A percentile compares a stretch with the other conserved stretches of the same genome.
These are phyloP conservation scores for Diddensiella transvaalensis DNA, from an alignment of 805 yeast genomes.

Conservation along the genomic window DNA sequence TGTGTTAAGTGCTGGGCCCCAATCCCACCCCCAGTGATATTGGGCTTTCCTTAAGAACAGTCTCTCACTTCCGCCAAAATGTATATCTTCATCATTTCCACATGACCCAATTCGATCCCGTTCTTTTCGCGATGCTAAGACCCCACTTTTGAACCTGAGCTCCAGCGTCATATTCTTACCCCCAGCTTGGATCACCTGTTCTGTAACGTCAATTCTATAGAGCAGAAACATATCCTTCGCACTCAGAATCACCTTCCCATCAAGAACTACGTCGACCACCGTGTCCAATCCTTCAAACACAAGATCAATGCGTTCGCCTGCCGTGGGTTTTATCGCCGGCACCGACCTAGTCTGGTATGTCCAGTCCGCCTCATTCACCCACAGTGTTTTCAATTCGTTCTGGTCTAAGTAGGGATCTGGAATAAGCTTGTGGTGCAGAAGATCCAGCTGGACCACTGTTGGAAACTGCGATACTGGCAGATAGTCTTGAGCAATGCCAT, in stretches of 20 bases:
- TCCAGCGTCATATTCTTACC: constrained; percentile 8
- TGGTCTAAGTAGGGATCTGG: constrained; percentile 43
- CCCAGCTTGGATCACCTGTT: constrained; percentile 9
- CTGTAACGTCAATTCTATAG: constrained; percentile 28
- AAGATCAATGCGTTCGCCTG: constrained; percentile 21
- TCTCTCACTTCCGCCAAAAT: constrained; percentile 42
- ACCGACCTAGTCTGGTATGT: constrained; percentile 35
- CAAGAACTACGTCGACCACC: constrained; percentile 39
- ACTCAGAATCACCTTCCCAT: constrained; percentile 34
- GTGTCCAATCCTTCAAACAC: constrained; percentile 46
- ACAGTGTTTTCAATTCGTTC: constrained; percentile 43
- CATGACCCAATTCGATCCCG: constrained; percentile 10
- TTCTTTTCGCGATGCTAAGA: constrained; percentile 9
- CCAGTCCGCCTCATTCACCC: constrained; percentile 49
- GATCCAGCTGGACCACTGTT: constrained; percentile 42
- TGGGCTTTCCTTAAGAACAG: constrained; percentile 49
- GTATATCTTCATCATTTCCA: constrained; percentile 1
- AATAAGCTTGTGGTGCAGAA: constrained; percentile 36
- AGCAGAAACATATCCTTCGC: constrained; percentile 43
- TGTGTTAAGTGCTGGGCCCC: constrained; percentile 47
- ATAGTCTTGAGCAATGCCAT: constrained; percentile 4
- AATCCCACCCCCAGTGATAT: constrained; percentile 56
- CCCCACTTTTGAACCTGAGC: constrained; percentile 15
- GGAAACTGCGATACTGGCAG: background rate
- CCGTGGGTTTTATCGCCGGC: background rate